Base-by-base conservation (phyloP, 2,329 filamentous ascomycete species). In the Ramichloridium luteum region DNA sequence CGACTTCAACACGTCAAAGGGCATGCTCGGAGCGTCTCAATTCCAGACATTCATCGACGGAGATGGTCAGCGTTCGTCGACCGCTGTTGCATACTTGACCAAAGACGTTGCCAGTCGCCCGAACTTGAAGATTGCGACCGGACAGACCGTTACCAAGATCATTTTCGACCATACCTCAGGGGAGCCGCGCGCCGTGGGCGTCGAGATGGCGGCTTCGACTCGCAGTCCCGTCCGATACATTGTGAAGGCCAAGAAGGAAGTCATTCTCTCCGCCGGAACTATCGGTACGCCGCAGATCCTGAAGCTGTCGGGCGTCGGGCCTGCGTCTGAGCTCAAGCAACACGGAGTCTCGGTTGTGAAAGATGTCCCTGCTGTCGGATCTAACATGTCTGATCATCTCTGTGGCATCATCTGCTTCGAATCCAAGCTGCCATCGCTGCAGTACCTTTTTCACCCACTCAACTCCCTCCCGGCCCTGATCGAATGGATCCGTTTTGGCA, bases 341-440 rank as follows among this genome's bases (percentile, higher is more conserved):
- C 61, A 73, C 16, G 64, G 64, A 39, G 70, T 76, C 35, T 58
- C 61, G 14, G 61, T 72, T n/a, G 63, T 73, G 32, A 60, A 64
- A 41, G 65, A 75, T 44, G 61, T 74, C 22, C 66, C 69, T 9
- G 71, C 69, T 30, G 70, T 76, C 8, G 72, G 72, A 35, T 65
- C 71, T 55, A 76, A 76, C 51, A 59, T 76, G 16, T 60, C 70
- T 42, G 72, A 76, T 46, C 72, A 76, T 48, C 34, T 47, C 11
- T 38, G 41, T 16, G 53, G 43, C 17, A 44, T 50, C 18, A 43
- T 38, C 28, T 35, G 42, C 11, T 55, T 38, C 42, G 39, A 41
- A 36, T 14, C 25, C 20, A 32, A 30, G 20, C 12, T 23, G 9
- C 17, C 20, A 5, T 36, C 32, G 5, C 11, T 32, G 17, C 36